Evolutionary conservation across 305 asterid species (phyloP).

Genomic region (Plantago coronopus): DNA sequence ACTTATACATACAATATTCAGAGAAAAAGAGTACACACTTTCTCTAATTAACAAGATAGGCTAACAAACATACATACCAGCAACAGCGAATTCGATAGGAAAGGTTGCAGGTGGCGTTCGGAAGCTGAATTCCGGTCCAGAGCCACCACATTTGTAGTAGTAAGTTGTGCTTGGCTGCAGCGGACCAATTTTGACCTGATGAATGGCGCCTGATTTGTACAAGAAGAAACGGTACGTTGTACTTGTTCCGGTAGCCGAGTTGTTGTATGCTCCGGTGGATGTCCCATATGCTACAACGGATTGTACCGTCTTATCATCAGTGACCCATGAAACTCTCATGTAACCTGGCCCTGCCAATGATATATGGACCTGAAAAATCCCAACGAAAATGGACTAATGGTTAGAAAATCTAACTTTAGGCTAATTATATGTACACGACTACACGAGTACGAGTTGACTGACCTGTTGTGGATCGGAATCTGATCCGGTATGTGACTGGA

Average conservation of each 20-base stretch:
- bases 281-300: constrained; percentile 57
- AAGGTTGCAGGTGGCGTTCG: constrained; percentile 61
- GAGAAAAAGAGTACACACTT: constrained; percentile 13
- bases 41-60: neutral
- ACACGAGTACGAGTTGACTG: too few relatives aligned
- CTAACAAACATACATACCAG: constrained; percentile 41
- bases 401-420: neutral
- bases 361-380: constrained; percentile 50
- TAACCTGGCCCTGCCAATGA: constrained; percentile 64
- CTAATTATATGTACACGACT: too few relatives aligned
- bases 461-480: constrained; percentile 80
- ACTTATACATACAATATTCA: too few relatives aligned
- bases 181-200: constrained; percentile 70
- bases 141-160: constrained; percentile 69
- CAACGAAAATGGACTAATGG: neutral
- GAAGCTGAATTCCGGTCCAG: constrained; percentile 59
- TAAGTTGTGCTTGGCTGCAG: constrained; percentile 55
- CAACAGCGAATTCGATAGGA: constrained; percentile 67
- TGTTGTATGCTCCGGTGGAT: constrained; percentile 38
- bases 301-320: constrained; percentile 33
- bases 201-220: constrained; percentile 60
- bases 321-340: constrained; percentile 74
- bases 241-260: constrained; percentile 45
- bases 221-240: constrained; percentile 50
- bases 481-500: constrained; percentile 32